Base-by-base conservation (phyloP, 2,329 filamentous ascomycete genomes). In the Diaporthe caulivora region DNA sequence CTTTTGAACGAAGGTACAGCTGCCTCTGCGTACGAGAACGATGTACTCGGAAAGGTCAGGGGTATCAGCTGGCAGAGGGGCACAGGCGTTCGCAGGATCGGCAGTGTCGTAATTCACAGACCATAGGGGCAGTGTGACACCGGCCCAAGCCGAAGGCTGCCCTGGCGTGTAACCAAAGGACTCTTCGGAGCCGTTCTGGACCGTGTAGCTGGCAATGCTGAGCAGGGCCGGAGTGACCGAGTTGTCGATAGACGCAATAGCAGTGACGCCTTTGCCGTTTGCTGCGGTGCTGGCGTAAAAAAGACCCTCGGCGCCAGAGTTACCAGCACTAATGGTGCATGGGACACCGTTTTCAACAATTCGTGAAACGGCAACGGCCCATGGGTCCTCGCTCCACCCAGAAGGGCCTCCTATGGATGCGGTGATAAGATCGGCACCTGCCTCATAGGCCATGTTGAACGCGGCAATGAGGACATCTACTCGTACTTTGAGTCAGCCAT, bases 391-490 rank as follows among this genome's bases (percentile, higher is more conserved):
- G 2, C 84, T 82, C 87, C 87, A 91, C 17, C 89, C 89, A 0
- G 83, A 84, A 0, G 84, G 77, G 0, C 84, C 84, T n/a, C 88
- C 87, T 55, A 90, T 86, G 3, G 87, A 89, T 1, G 87, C 84
- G 1, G 87, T 89, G 78, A 91, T 90, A 75, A 91, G 87, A 77
- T 90, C 83, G 47, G 86, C 86, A 44, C 88, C 89, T n/a, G 86
- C 89, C 77, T 92, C 86, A 76, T 87, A 91, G 0, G 91, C 91
- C 77, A 85, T 86, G 80, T 89, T 87, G 78, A 88, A 91, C 1
- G 90, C 89, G 11, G 86, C 85, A 55, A 92, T 89, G 68, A 92
- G 80, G 11, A 92, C 82, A 73, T 92, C 62, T 67, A 67, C 2
- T 21, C 31, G 31, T 29, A 53, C 7, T 5, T 21, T 24, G 34